These are phyloP conservation scores for Sabuloglossum arenarium DNA, from an alignment of 495 filamentous ascomycete species.

Conservation along the genomic window DNA sequence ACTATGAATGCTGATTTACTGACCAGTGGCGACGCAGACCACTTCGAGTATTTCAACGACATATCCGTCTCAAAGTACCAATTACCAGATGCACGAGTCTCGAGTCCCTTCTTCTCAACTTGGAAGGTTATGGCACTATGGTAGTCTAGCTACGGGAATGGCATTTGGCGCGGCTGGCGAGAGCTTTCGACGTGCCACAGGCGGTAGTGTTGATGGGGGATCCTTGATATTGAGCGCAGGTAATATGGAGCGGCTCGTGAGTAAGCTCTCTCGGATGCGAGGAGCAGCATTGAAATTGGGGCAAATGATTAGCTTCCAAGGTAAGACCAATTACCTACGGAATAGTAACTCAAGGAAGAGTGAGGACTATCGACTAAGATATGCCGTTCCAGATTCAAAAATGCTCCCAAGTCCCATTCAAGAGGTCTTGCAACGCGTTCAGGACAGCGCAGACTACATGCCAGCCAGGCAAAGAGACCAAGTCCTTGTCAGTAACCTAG, in stretches of 20 bases:
- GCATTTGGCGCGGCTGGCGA: slow-evolving; percentile 83
- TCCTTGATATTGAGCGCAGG: slow-evolving; percentile 72
- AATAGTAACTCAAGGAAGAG: slow-evolving; percentile 4
- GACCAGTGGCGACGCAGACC: slow-evolving; percentile 17
- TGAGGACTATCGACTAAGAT: background rate
- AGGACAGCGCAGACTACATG: slow-evolving; percentile 98
- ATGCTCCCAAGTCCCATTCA: slow-evolving; percentile 75
- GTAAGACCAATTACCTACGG: slow-evolving; percentile 16
- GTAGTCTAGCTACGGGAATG: slow-evolving; percentile 84
- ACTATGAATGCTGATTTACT: slow-evolving; percentile 20
- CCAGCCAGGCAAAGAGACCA: slow-evolving; percentile 74
- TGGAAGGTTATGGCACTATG: slow-evolving; percentile 82
- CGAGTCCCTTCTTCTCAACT: slow-evolving; percentile 75
- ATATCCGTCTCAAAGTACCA: background rate
- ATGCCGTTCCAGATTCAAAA: slow-evolving; percentile 44
- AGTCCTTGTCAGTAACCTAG: slow-evolving; percentile 60
- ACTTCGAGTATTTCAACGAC: background rate
- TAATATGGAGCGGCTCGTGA: slow-evolving; percentile 82
- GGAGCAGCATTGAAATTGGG: slow-evolving; percentile 96
- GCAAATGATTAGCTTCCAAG: slow-evolving; percentile 93
- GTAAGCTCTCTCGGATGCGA: slow-evolving; percentile 86
- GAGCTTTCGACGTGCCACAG: slow-evolving; percentile 48
- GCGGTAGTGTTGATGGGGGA: slow-evolving; percentile 29
- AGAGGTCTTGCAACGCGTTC: slow-evolving; percentile 76
- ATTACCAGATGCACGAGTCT: slow-evolving; percentile 69